Evolutionary conservation across 192 early-diverging fungal species (phyloP).

Genomic region (Phycomyces nitens): DNA sequence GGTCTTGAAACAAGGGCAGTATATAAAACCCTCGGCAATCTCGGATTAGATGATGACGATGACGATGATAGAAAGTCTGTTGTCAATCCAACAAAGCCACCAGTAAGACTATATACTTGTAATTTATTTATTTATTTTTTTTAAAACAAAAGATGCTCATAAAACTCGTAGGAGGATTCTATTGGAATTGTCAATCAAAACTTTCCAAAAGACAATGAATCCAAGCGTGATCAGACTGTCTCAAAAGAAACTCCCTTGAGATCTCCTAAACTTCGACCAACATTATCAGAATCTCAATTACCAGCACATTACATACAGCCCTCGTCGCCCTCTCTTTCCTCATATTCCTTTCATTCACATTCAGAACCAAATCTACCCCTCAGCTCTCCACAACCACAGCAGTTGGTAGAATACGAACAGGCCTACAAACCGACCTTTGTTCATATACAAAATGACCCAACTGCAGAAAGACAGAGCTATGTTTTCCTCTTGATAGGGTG

Average conservation of each 20-base stretch:
- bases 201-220: too few species aligned
- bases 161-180: too few species aligned
- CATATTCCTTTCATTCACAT: not conserved
- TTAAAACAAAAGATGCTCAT: too few species aligned
- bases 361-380: not conserved
- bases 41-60: not conserved
- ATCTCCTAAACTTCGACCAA: not conserved
- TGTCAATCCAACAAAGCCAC: too few species aligned
- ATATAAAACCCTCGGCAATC: not conserved
- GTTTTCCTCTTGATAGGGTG: not conserved
- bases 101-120: too few species aligned
- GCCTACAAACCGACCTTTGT: not conserved
- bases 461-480: not conserved
- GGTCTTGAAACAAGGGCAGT: not conserved
- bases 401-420: not conserved
- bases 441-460: not conserved
- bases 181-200: too few species aligned
- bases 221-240: too few species aligned
- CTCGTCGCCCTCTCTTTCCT: not conserved
- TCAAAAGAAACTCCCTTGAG: not conserved
- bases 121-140: too few species aligned
- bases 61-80: too few species aligned
- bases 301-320: not conserved
- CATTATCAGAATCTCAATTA: not conserved
- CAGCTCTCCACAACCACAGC: not conserved